phyloP scores from a whole-genome alignment of 495 filamentous ascomycete species.

The Echria macrotheca region DNA sequence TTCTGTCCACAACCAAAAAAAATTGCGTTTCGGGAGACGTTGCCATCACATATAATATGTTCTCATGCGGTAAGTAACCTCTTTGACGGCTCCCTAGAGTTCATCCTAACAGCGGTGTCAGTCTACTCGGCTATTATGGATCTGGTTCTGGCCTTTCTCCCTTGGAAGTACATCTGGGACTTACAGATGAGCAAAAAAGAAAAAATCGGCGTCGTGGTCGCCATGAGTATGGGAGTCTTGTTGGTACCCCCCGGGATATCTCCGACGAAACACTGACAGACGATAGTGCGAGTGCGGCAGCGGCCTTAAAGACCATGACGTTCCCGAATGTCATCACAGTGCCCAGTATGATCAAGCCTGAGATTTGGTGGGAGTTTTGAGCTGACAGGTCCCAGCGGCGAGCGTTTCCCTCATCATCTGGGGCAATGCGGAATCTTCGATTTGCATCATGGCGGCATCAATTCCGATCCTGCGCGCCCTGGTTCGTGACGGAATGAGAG shows the following conservation, averaged over 20 bases:
- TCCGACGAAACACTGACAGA: neutral
- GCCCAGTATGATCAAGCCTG: constrained; percentile 5
- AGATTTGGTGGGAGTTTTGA: neutral
- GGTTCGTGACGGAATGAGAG: constrained; percentile 12
- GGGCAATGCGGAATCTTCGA: constrained; percentile 29
- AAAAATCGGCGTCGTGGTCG: constrained; percentile 30
- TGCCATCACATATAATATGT: constrained; percentile 21
- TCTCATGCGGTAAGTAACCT: constrained; percentile 16
- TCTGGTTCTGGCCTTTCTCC: constrained; percentile 28
- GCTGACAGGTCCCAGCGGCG: constrained; percentile 6
- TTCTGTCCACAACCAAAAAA: constrained; percentile 15
- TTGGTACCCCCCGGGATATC: constrained; percentile 16
- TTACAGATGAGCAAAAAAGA: constrained; percentile 31
- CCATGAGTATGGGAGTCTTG: constrained; percentile 40
- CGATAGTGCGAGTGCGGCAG: constrained; percentile 25
- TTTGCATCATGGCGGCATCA: constrained; percentile 33
- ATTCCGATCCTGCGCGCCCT: constrained; percentile 33
- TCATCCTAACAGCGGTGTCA: no score
- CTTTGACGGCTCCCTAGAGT: no score
- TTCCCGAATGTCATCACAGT: constrained; percentile 13
- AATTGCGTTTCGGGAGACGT: constrained; percentile 25
- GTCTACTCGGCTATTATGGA: constrained; percentile 37
- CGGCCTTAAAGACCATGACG: constrained; percentile 23
- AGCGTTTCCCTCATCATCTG: constrained; percentile 21
- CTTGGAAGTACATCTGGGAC: constrained; percentile 32